Conservation (phyloP, 148 eudicot species). For the Polygonum maritimum region DNA sequence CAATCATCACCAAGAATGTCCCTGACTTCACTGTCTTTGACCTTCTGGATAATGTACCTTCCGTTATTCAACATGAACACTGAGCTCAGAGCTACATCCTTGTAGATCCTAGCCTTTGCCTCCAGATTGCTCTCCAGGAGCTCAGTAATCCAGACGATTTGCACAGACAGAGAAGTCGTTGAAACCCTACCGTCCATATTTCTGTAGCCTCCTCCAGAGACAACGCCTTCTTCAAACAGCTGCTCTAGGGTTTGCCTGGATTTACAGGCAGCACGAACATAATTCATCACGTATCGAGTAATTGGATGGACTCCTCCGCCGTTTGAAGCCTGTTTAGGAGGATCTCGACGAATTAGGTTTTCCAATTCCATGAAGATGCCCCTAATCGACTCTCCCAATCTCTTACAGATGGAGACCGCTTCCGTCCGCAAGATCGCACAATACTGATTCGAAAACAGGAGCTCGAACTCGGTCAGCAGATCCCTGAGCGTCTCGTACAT, state of each 20-base stretch:
- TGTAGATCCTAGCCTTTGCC: conserved; percentile 45
- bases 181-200: conserved; percentile 14
- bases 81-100: conserved; percentile 42
- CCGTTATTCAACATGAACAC: conserved; percentile 75
- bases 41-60: conserved; percentile 82
- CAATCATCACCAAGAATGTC: conserved; percentile 80
- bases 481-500: conserved; percentile 56
- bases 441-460: conserved; percentile 33
- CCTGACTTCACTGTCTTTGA: conserved; percentile 69
- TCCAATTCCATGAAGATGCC: conserved; percentile 43
- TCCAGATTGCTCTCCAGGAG: conserved; percentile 61
- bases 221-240: conserved; percentile 38
- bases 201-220: conserved; percentile 16
- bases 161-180: conserved; percentile 40
- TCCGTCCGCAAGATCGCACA: conserved; percentile 40
- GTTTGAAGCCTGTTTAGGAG: conserved; percentile 33
- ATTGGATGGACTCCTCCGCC: conserved; percentile 65
- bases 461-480: conserved; percentile 31
- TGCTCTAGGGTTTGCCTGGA: conserved; percentile 45
- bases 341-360: conserved; percentile 32
- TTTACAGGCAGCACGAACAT: conserved; percentile 54
- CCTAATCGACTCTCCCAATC: conserved; percentile 42
- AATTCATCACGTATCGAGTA: conserved; percentile 66
- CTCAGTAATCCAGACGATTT: conserved; percentile 67
- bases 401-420: conserved; percentile 32